phyloP scores from a whole-genome alignment of 169 alveolate genomes.

The Plasmodium knowlesi region DNA sequence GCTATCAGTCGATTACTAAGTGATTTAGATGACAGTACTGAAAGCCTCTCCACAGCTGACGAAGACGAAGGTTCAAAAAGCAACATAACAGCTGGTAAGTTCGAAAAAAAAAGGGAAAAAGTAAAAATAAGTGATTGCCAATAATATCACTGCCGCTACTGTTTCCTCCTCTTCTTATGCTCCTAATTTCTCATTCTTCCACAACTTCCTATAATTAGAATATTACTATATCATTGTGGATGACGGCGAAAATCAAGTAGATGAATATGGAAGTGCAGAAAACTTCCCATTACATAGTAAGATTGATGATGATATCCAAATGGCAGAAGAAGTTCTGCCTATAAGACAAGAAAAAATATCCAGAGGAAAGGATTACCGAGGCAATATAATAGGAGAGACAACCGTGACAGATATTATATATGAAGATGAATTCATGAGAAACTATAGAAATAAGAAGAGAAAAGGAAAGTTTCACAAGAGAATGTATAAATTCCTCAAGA shows the following conservation, averaged over 20 bases:
- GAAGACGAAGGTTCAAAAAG: neutral
- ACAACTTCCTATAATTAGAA: neutral
- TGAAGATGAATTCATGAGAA: conserved; percentile 6
- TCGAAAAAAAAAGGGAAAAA: neutral
- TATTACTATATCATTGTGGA: neutral
- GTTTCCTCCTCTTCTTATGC: neutral
- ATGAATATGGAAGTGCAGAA: neutral
- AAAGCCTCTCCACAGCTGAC: neutral
- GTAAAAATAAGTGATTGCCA: neutral
- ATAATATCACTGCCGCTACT: neutral
- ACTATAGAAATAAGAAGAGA: neutral
- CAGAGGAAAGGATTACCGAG: neutral
- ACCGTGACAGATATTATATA: neutral
- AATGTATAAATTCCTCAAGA: neutral
- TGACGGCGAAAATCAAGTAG: neutral
- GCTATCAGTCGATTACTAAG: neutral
- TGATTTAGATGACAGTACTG: neutral
- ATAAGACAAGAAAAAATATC: neutral
- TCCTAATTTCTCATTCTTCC: neutral
- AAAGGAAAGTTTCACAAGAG: neutral
- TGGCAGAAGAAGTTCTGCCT: neutral
- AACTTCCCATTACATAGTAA: neutral
- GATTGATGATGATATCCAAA: neutral
- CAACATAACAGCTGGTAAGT: neutral
- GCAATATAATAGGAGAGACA: neutral